Conservation (phyloP, 306 rosid genomes). For the Gynostemma pentaphyllum region DNA sequence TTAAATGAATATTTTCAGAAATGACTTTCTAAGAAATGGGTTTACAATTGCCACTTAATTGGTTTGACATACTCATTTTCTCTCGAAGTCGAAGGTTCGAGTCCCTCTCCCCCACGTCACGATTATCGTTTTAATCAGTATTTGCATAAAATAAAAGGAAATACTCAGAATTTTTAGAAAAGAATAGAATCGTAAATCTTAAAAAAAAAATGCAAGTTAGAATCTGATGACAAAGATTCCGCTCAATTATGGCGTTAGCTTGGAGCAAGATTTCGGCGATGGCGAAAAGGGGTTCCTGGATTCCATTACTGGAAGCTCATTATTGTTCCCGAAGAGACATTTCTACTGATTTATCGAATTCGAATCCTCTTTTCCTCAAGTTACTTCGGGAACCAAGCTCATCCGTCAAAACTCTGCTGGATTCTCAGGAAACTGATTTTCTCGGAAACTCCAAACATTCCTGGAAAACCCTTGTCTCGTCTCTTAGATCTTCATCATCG, state of each 20-base stretch:
- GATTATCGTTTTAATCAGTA: too few relatives aligned
- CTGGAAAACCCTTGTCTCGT: neutral
- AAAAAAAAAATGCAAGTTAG: too few relatives aligned
- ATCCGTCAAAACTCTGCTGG: slow-evolving; percentile 5
- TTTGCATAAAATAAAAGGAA: too few relatives aligned
- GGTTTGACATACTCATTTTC: too few relatives aligned
- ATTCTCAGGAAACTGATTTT: neutral
- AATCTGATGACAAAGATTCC: too few relatives aligned
- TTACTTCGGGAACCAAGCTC: slow-evolving; percentile 5
- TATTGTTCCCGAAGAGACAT: neutral
- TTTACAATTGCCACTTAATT: too few relatives aligned
- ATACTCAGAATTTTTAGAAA: too few relatives aligned
- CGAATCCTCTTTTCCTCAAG: slow-evolving; percentile 1
- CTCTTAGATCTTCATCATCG: neutral
- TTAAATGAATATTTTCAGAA: too few relatives aligned
- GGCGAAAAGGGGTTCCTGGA: neutral
- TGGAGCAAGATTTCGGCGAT: neutral
- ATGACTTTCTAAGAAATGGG: too few relatives aligned
- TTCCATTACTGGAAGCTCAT: neutral
- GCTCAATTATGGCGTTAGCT: neutral
- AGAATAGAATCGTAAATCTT: too few relatives aligned
- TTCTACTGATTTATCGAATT: neutral
- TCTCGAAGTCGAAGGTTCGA: too few relatives aligned
- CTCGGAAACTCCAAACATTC: neutral
- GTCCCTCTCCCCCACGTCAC: too few relatives aligned